Conservation (phyloP, 495 filamentous ascomycete species). For the Ascobolus immersus region DNA sequence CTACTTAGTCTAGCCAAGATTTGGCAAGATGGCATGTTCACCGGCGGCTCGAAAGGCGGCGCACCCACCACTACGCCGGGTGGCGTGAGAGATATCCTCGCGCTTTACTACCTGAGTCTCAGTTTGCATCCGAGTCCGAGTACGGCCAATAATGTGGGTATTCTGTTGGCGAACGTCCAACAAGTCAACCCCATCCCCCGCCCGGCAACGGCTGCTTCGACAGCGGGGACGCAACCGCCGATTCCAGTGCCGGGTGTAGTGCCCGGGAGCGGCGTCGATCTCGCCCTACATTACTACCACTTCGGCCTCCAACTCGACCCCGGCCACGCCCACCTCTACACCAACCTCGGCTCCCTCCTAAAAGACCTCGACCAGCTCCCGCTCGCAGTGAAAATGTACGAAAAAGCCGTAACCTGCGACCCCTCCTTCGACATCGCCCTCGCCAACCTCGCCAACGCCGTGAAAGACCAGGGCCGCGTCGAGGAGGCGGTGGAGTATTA, state of each 20-base stretch:
- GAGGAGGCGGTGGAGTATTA: slow-evolving; percentile 86
- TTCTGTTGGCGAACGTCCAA: slow-evolving; percentile 80
- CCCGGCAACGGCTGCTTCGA: slow-evolving; percentile 20
- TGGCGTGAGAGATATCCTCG: slow-evolving; percentile 76
- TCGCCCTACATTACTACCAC: slow-evolving; percentile 84
- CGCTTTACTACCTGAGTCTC: slow-evolving; percentile 86
- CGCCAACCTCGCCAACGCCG: slow-evolving; percentile 90
- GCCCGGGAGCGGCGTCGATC: slow-evolving; percentile 62
- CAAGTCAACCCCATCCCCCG: slow-evolving; percentile 29
- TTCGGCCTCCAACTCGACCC: slow-evolving; percentile 70
- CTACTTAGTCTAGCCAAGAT: slow-evolving; percentile 90
- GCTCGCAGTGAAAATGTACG: slow-evolving; percentile 90
- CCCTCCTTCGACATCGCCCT: slow-evolving; percentile 85
- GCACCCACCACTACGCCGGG: slow-evolving; percentile 33
- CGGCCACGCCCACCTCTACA: slow-evolving; percentile 91
- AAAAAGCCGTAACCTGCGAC: slow-evolving; percentile 78
- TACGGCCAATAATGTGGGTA: slow-evolving; percentile 95
- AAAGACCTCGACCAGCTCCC: slow-evolving; percentile 91
- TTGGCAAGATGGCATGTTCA: slow-evolving; percentile 95
- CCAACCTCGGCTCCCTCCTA: slow-evolving; percentile 79
- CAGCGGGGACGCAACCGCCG: too few species aligned
- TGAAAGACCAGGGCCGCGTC: slow-evolving; percentile 85
- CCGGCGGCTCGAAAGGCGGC: slow-evolving; percentile 32
- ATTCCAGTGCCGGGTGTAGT: slow-evolving; percentile 44
- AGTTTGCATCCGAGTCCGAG: slow-evolving; percentile 90